Conservation (phyloP, 2,329 filamentous ascomycete species). For the Penicillium sclerotigenum region DNA sequence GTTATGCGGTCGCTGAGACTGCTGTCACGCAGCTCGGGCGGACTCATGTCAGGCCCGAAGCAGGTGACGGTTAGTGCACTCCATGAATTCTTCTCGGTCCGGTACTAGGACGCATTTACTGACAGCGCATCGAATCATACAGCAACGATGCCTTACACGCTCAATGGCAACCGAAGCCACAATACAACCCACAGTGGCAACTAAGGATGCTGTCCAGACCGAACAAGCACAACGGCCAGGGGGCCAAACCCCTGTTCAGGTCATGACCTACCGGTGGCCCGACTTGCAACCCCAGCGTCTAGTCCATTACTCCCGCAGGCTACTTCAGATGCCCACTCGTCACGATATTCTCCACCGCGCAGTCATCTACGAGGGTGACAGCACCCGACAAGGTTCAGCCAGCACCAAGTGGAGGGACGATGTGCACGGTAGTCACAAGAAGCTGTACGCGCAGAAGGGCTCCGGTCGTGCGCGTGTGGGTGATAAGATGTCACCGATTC, state of each 20-base stretch:
- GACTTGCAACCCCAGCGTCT: slow-evolving; percentile 78
- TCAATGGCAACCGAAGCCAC: slow-evolving; percentile 51
- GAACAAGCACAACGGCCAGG: slow-evolving; percentile 1
- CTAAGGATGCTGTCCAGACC: not conserved
- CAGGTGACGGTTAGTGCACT: slow-evolving; percentile 34
- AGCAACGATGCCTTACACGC: slow-evolving; percentile 46
- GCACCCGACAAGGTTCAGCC: slow-evolving; percentile 80
- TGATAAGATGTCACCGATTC: slow-evolving; percentile 74
- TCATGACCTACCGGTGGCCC: slow-evolving; percentile 89
- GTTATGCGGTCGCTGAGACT: slow-evolving; percentile 37
- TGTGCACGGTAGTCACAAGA: slow-evolving; percentile 76
- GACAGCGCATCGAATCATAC: slow-evolving; percentile 14
- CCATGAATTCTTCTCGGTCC: not conserved
- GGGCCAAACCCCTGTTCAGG: slow-evolving; percentile 60
- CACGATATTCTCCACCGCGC: slow-evolving; percentile 91
- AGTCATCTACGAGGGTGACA: slow-evolving; percentile 88
- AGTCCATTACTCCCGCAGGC: slow-evolving; percentile 72
- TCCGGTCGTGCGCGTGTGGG: slow-evolving; percentile 75
- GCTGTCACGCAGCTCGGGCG: slow-evolving; percentile 38
- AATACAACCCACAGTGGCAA: slow-evolving; percentile 7
- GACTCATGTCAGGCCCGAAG: slow-evolving; percentile 35
- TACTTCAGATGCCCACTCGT: slow-evolving; percentile 82
- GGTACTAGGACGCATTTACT: slow-evolving; percentile 15
- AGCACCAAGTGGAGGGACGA: slow-evolving; percentile 77
- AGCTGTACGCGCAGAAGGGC: slow-evolving; percentile 85